phyloP scores from a whole-genome alignment of 192 early-diverging fungal species.

The Podila epicladia region DNA sequence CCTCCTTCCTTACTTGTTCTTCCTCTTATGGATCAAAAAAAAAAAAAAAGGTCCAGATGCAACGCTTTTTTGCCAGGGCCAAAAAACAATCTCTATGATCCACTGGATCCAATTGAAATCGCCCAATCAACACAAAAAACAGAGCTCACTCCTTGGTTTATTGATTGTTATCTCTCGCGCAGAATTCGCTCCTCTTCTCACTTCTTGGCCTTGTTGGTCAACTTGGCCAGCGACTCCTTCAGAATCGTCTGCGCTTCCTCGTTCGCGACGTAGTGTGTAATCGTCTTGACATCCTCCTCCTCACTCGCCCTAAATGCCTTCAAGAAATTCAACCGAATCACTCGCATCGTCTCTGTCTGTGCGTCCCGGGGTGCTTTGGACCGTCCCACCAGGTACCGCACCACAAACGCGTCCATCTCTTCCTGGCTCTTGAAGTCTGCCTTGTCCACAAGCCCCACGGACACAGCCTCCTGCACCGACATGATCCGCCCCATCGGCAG shows the following conservation, averaged over 20 bases:
- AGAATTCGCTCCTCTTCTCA: not conserved
- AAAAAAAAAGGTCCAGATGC: too few relatives aligned
- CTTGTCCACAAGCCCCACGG: conserved; percentile 34
- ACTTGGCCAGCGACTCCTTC: conserved; percentile 25
- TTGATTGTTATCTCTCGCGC: not conserved
- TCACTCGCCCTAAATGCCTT: conserved; percentile 16
- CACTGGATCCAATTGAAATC: too few relatives aligned
- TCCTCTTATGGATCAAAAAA: too few relatives aligned
- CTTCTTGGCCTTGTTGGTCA: conserved; percentile 34
- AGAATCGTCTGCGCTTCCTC: conserved; percentile 41
- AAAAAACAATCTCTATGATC: too few relatives aligned
- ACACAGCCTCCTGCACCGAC: conserved; percentile 29
- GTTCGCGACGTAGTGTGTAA: conserved; percentile 19
- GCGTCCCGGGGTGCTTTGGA: conserved; percentile 17
- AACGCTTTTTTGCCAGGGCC: too few relatives aligned
- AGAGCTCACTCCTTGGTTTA: not conserved
- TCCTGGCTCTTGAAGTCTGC: conserved; percentile 28
- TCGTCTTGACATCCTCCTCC: conserved; percentile 37
- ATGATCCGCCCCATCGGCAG: conserved; percentile 40
- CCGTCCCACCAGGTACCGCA: conserved; percentile 28
- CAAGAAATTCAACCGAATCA: conserved; percentile 34
- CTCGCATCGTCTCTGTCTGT: conserved; percentile 40
- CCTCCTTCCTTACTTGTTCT: too few relatives aligned
- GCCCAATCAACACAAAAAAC: too few relatives aligned
- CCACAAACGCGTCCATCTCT: conserved; percentile 45